These are phyloP conservation scores for Endotrypanum monterogeii DNA, from an alignment of 208 protist genomes.

Conservation along the genomic window DNA sequence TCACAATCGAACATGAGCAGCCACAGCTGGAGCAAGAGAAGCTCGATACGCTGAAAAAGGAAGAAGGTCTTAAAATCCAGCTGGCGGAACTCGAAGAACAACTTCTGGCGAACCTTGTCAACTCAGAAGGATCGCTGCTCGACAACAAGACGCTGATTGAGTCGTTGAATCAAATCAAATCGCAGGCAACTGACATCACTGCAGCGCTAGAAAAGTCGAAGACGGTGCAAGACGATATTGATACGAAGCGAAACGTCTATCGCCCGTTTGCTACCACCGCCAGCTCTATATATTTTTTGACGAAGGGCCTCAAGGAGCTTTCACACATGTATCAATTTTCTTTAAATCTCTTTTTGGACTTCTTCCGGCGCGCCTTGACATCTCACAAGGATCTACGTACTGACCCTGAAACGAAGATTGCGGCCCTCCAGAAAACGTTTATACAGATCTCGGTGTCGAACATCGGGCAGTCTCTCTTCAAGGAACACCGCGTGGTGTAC, in stretches of 20 bases:
- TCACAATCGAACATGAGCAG: conserved; percentile 97
- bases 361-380: conserved; percentile 75
- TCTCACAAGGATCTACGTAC: conserved; percentile 72
- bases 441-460: conserved; percentile 79
- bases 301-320: conserved; percentile 85
- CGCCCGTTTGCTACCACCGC: conserved; percentile 91
- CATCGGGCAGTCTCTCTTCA: conserved; percentile 93
- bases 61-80: conserved; percentile 96
- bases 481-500: conserved; percentile 96
- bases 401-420: conserved; percentile 89
- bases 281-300: conserved; percentile 93
- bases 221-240: conserved; percentile 90
- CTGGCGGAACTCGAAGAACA: conserved; percentile 93
- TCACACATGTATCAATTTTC: conserved; percentile 99
- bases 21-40: conserved; percentile 96
- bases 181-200: conserved; percentile 89
- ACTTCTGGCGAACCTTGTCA: conserved; percentile 93
- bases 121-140: conserved; percentile 94
- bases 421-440: conserved; percentile 73
- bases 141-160: conserved; percentile 96
- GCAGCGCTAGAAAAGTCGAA: conserved; percentile 88
- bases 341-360: conserved; percentile 90
- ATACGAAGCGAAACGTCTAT: conserved; percentile 96
- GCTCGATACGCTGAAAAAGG: conserved; percentile 90
- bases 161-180: conserved; percentile 96